phyloP scores from a whole-genome alignment of 2,329 filamentous ascomycete genomes.

The Parastagonospora avenae region DNA sequence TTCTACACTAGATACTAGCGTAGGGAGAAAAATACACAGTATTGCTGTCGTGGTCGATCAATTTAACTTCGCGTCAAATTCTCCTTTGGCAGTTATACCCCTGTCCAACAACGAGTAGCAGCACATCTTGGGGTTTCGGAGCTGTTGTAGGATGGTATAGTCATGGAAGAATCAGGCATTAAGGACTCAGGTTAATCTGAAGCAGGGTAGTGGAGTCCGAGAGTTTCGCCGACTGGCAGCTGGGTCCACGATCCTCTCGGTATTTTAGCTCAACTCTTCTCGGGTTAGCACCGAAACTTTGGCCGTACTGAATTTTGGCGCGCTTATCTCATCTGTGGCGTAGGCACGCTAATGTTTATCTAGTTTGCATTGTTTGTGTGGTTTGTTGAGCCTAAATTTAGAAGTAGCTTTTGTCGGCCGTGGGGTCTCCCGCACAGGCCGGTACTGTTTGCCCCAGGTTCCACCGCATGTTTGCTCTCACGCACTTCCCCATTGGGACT shows the following conservation, averaged over 20 bases:
- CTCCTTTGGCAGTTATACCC: background rate
- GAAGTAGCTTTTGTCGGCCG: no score
- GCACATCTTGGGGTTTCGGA: constrained; percentile 1
- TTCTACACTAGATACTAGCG: constrained; percentile 2
- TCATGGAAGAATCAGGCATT: constrained; percentile 1
- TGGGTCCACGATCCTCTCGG: background rate
- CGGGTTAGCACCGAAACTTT: constrained; percentile 1
- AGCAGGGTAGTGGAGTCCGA: constrained; percentile 1
- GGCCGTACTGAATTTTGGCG: constrained; percentile 1
- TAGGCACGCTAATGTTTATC: background rate
- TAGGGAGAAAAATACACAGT: constrained; percentile 2
- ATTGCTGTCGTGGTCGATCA: constrained; percentile 1
- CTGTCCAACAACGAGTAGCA: background rate
- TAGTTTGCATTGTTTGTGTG: constrained; percentile 1
- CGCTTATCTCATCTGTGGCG: constrained; percentile 1
- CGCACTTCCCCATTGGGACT: no score
- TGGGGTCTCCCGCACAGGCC: no score
- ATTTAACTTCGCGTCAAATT: constrained; percentile 2
- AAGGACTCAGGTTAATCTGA: constrained; percentile 1
- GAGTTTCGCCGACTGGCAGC: constrained; percentile 1
- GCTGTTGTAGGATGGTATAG: constrained; percentile 1
- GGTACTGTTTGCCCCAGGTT: no score
- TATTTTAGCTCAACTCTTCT: constrained; percentile 3
- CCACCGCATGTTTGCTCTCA: no score
- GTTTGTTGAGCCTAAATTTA: constrained; percentile 1